Base-by-base conservation (phyloP, 169 alveolate genomes). In the Cryptosporidium sp. region DNA sequence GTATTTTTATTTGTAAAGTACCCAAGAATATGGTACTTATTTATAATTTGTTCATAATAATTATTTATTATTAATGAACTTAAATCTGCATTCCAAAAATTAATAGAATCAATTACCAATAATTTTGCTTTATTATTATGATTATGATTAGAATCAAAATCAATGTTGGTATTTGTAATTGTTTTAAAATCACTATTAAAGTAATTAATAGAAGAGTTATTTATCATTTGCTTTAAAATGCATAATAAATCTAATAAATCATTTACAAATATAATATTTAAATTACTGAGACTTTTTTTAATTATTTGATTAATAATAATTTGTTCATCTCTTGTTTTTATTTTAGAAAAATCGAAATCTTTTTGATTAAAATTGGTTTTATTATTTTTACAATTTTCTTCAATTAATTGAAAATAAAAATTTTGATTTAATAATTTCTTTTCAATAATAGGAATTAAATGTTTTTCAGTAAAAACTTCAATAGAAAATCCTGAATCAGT, bases 361-460 rank as follows among this genome's bases (percentile, higher is more conserved):
- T 31, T 4, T 14, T 35, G n/a, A 3, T 6, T 18, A 10, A 70
- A 12, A 1, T 48, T 58, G 18, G 37, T 56, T 16, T 8, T 16
- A 26, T 37, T 37, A 5, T 0, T 21, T 56, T 26, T 6, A 56
- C 3, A 14, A 5, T 3, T 48, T 48, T 23, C 67, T 26, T 56
- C 8, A 6, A 53, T 5, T 6, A 56, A 9, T 2, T 56, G 67
- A 56, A n/a, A 56, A 56, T 26, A 56, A 26, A 56, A 56, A 9
- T 26, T 37, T 23, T 56, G 16, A 7, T 56, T 26, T 1, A 5
- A 2, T n/a, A 70, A 51, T 70, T 52, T 56, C 18, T 44, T 61
- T 31, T 80, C 89, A 37, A 80, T 80, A 18, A 53, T 62, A 1
- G 89, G 89, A 21, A 80, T 42, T 42, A 80, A 29, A 39, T 80